These are phyloP conservation scores for Abrus pulchellus DNA, from an alignment of 306 rosid genomes.

Conservation along the genomic window DNA sequence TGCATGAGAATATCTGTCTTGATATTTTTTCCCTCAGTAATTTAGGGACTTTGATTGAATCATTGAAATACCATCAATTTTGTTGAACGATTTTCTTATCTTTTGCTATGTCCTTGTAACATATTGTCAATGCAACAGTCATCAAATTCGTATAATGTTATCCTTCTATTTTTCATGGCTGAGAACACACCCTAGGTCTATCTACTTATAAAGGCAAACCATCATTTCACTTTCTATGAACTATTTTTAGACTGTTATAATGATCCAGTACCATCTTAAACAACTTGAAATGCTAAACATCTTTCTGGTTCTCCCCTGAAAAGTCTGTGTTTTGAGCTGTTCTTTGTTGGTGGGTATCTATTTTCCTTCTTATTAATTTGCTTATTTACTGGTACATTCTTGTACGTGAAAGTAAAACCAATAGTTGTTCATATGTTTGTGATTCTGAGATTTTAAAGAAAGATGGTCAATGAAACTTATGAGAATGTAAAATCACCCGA, in stretches of 20 bases:
- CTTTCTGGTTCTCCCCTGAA: constrained; percentile 21
- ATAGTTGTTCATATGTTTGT: constrained; percentile 18
- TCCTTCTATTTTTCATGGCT: constrained; percentile 26
- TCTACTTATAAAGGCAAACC: neutral
- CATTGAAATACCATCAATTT: neutral
- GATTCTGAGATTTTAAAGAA: constrained; percentile 31
- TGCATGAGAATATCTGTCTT: neutral
- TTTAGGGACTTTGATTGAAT: neutral
- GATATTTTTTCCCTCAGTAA: neutral
- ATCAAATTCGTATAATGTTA: neutral
- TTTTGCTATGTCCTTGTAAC: neutral
- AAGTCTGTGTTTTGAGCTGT: neutral
- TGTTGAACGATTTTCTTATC: neutral
- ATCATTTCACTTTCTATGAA: neutral
- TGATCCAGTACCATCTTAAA: neutral
- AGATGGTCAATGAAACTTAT: constrained; percentile 25
- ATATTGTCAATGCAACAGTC: neutral
- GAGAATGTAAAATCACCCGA: constrained; percentile 23
- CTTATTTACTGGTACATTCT: neutral
- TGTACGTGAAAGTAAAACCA: neutral
- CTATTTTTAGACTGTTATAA: neutral
- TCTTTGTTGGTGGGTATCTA: constrained; percentile 9
- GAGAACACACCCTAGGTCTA: constrained; percentile 12
- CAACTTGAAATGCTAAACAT: neutral
- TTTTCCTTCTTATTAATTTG: neutral